Evolutionary conservation across 768 basidiomycete genomes (phyloP), one percentile per base, ranked within the genome.

Genomic region (Russula sp.): DNA sequence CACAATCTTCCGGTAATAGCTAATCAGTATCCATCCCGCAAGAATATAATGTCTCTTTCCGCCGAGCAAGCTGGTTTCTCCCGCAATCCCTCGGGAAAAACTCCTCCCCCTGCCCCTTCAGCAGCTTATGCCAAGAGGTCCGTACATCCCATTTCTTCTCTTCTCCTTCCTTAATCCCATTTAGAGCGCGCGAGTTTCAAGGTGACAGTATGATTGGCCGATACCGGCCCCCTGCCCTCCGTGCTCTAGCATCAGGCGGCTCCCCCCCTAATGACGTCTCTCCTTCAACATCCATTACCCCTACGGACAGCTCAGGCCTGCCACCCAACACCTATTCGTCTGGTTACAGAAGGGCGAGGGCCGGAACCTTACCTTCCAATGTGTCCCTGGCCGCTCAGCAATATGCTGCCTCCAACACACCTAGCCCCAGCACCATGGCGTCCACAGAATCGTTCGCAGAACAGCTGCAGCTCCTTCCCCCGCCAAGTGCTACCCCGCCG

Each of bases 361-460:
- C 95, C 68, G 96, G 94, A 62, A 98, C 95, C 80, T 84, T 98
- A 71, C 95, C 95, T 77, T 96, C 94, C 69, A 95, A 95, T 74
- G 88, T 96, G 57, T 88, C 89, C 71, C 86, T 93, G 69, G 89
- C 88, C 62, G 87, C 91, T 57, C 89, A 91, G 74, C 84, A 87
- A 62, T 92, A 85, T 75, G 87, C 86, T 34, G 85, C 87, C 37
- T 80, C 86, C 62, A 82, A 75, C 74, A 83, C 81, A 37, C 73
- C 86, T 69, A 74, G 79, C 49, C 79, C 76, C 70, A 77, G 81
- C 52, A 64, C 78, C 71, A 6, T 68, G 45, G 20, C 84, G 72
- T 76, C 75, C 70, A 73, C 83, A 74, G 78, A 81, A 73, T 77
- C 80, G 63, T 78, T 74, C 79, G 61, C 72, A 74, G 78, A 78